Evolutionary conservation across 2,329 filamentous ascomycete genomes (phyloP).

Genomic region (Xylariaceae sp.): DNA sequence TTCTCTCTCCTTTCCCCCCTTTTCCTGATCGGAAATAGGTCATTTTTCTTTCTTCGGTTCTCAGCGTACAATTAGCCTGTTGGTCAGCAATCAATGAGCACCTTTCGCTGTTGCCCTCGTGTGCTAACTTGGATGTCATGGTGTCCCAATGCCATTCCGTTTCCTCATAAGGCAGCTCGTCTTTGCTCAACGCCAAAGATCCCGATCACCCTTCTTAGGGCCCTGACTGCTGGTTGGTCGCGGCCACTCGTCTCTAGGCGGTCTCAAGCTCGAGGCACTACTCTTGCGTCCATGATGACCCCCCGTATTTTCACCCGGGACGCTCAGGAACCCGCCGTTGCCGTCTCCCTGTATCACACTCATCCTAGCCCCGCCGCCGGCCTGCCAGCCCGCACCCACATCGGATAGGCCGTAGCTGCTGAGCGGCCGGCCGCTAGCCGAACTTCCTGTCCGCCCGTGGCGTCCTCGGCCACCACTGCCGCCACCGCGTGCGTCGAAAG

Average conservation of each 20-base stretch:
- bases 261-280: constrained; percentile 31
- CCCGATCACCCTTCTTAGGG: constrained; percentile 47
- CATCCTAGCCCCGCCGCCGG: constrained; percentile 56
- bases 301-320: constrained; percentile 48
- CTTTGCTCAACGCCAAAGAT: constrained; percentile 50
- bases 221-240: constrained; percentile 53
- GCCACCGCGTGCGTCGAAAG: constrained; percentile 35
- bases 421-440: constrained; percentile 50
- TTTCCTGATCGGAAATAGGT: neutral
- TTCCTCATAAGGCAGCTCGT: neutral
- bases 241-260: constrained; percentile 48
- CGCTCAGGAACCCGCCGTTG: constrained; percentile 58
- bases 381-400: constrained; percentile 58
- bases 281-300: constrained; percentile 32
- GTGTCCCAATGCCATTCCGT: neutral
- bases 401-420: constrained; percentile 67
- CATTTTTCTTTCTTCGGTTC: neutral
- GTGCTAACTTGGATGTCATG: neutral
- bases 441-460: constrained; percentile 40
- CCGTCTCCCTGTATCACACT: constrained; percentile 60
- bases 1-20: neutral
- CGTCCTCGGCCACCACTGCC: constrained; percentile 30
- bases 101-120: too few species aligned
- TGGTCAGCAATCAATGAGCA: neutral
- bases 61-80: neutral